Percentiles rank a stretch among this genome's conserved stretches.
These are phyloP conservation scores for Brassica carinata DNA, from an alignment of 345 rosid species.

Conservation along the genomic window DNA sequence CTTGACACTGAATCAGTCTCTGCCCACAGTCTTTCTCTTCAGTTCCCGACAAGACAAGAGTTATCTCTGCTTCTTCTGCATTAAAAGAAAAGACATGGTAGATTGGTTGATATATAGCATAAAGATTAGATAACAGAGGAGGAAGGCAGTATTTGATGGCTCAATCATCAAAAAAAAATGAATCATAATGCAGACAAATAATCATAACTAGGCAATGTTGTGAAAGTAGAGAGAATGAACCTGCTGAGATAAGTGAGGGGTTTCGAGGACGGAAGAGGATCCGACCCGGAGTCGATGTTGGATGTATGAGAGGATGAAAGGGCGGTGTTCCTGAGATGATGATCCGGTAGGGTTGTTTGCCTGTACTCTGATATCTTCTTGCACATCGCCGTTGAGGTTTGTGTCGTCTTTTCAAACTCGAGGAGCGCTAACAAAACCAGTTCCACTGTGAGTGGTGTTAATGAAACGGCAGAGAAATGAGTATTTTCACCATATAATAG, in stretches of 20 bases:
- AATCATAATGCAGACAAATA: no score
- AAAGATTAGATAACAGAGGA: neutral
- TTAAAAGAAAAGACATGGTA: neutral
- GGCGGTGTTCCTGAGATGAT: conserved; percentile 50
- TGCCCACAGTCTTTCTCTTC: conserved; percentile 12
- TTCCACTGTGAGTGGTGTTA: neutral
- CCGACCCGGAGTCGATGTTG: conserved; percentile 33
- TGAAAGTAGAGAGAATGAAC: conserved; percentile 3
- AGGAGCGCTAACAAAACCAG: neutral
- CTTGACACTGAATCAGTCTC: conserved; percentile 48
- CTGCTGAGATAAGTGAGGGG: conserved; percentile 31
- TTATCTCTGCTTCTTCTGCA: neutral
- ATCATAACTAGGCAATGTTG: no score
- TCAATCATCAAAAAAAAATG: neutral
- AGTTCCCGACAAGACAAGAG: neutral
- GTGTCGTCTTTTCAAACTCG: neutral
- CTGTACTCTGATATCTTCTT: conserved; percentile 64
- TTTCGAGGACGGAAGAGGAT: conserved; percentile 41
- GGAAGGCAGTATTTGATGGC: neutral
- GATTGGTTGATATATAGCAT: neutral
- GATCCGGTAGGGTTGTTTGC: conserved; percentile 61
- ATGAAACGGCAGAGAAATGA: neutral
- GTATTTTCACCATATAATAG: neutral
- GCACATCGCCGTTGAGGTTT: conserved; percentile 46
- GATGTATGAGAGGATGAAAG: conserved; percentile 51